Evolutionary conservation across 495 filamentous ascomycete species (phyloP).

Genomic region (Aspergillus egyptiacus): DNA sequence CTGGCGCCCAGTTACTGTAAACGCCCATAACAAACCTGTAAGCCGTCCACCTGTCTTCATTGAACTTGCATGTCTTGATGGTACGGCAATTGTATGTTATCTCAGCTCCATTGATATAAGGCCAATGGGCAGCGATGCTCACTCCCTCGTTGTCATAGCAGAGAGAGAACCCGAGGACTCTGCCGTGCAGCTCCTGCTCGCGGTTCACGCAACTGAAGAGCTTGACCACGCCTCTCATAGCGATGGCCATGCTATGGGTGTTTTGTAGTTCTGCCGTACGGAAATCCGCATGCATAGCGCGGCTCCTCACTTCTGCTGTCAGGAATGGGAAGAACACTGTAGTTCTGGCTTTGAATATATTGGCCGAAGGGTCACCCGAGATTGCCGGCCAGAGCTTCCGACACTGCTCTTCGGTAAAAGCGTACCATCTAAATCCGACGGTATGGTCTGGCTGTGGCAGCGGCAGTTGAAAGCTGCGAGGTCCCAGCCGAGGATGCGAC

Average conservation of each 20-base stretch:
- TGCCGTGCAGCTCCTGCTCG: background rate
- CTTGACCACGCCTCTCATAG: background rate
- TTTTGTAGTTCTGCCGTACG: background rate
- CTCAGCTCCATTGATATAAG: background rate
- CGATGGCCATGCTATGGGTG: background rate
- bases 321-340: background rate
- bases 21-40: background rate
- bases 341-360: background rate
- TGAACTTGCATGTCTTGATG: background rate
- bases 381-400: background rate
- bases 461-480: background rate
- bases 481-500: too few relatives aligned
- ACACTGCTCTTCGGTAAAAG: background rate
- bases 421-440: background rate
- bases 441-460: background rate
- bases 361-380: too few relatives aligned
- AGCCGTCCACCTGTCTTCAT: background rate
- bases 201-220: background rate
- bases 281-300: too few relatives aligned
- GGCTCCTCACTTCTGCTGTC: background rate
- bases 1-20: background rate
- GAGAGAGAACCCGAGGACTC: background rate
- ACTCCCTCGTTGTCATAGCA: background rate
- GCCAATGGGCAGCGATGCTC: background rate
- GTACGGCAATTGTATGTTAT: background rate